Evolutionary conservation across 805 yeast genomes (phyloP).

Genomic region (Candida railenensis): DNA sequence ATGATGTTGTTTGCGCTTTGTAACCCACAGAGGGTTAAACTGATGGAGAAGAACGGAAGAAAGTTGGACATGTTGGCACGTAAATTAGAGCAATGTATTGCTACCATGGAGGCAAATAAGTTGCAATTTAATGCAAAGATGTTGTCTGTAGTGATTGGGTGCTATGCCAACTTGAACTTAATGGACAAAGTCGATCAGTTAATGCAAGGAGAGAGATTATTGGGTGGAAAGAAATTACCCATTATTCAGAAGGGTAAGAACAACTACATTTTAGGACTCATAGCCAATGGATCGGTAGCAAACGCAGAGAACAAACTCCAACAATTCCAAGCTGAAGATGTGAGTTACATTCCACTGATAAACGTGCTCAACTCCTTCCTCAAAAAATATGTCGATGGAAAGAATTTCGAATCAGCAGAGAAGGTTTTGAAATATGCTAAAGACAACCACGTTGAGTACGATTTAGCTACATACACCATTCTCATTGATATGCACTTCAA

Average conservation of each 20-base stretch:
- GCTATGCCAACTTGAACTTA: slow-evolving; percentile 42
- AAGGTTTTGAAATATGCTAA: slow-evolving; percentile 47
- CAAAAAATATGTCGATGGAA: slow-evolving; percentile 35
- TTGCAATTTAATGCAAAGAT: slow-evolving; percentile 47
- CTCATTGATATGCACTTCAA: slow-evolving; percentile 56
- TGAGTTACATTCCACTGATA: slow-evolving; percentile 42
- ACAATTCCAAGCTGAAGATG: slow-evolving; percentile 29
- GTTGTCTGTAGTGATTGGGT: slow-evolving; percentile 46
- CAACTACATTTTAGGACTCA: slow-evolving; percentile 45
- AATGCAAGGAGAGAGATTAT: neutral
- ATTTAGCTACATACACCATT: slow-evolving; percentile 61
- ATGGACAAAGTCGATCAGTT: slow-evolving; percentile 42
- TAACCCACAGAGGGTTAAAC: slow-evolving; percentile 24
- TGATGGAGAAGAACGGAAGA: slow-evolving; percentile 20
- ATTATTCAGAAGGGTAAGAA: slow-evolving; percentile 42
- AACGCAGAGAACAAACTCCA: slow-evolving; percentile 46
- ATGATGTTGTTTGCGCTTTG: slow-evolving; percentile 52
- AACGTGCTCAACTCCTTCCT: slow-evolving; percentile 54
- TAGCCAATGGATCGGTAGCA: slow-evolving; percentile 34
- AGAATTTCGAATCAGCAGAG: slow-evolving; percentile 48
- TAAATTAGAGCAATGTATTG: slow-evolving; percentile 27
- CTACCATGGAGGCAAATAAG: slow-evolving; percentile 28
- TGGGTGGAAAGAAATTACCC: slow-evolving; percentile 14
- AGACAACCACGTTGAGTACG: slow-evolving; percentile 45
- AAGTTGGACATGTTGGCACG: slow-evolving; percentile 38